Percentiles rank a stretch among this genome's conserved stretches.
Conservation (phyloP, 768 basidiomycete genomes). For the Suillus subaureus region DNA sequence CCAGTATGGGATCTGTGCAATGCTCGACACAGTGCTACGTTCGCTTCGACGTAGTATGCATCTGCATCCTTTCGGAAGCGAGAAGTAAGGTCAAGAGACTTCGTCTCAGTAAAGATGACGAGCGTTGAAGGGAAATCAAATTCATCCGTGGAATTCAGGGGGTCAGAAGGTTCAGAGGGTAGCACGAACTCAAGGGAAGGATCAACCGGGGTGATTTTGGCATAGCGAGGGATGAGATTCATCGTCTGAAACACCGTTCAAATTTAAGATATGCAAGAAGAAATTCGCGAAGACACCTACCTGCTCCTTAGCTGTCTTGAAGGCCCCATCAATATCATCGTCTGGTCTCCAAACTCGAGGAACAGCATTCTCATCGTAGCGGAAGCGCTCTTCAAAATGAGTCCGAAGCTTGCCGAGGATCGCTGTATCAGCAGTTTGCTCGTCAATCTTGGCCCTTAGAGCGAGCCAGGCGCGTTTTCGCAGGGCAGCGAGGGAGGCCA, state of each 20-base stretch:
- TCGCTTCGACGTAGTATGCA: conserved; percentile 96
- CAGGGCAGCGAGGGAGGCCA: conserved; percentile 63
- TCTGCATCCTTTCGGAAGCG: conserved; percentile 95
- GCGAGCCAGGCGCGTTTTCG: conserved; percentile 85
- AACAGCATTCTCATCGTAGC: conserved; percentile 91
- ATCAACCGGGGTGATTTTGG: conserved; percentile 76
- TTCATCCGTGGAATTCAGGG: conserved; percentile 52
- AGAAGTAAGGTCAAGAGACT: conserved; percentile 70
- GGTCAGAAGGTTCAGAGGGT: conserved; percentile 51
- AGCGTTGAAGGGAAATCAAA: conserved; percentile 84
- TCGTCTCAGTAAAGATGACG: conserved; percentile 82
- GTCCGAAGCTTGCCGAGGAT: conserved; percentile 83
- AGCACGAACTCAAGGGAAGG: conserved; percentile 62
- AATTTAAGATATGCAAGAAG: conserved; percentile 8
- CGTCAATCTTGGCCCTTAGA: conserved; percentile 84
- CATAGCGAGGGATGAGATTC: conserved; percentile 84
- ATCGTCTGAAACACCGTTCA: conserved; percentile 59
- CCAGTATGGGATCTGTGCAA: conserved; percentile 95
- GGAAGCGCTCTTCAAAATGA: conserved; percentile 93
- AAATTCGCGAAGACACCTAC: conserved; percentile 42
- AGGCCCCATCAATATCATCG: conserved; percentile 94
- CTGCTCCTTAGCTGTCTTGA: conserved; percentile 89
- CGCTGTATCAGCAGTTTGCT: conserved; percentile 86
- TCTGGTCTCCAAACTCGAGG: conserved; percentile 98
- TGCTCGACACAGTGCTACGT: conserved; percentile 88